These are phyloP conservation scores for Dentipellis fragilis DNA, from an alignment of 768 basidiomycete species.

Conservation along the genomic window DNA sequence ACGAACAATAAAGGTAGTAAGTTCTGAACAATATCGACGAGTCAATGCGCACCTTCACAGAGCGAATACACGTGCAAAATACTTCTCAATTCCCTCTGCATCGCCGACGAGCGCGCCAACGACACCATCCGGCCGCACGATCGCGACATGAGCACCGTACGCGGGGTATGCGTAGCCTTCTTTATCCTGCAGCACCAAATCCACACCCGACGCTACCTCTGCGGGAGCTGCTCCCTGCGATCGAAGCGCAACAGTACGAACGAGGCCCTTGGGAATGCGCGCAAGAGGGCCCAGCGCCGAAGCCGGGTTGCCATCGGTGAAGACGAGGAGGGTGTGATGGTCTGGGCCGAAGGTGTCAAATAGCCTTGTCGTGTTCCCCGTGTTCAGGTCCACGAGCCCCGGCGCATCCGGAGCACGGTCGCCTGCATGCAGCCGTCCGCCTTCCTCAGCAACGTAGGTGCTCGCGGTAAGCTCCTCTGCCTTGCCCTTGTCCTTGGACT, in stretches of 20 bases:
- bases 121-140: background rate
- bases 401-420: slow-evolving; percentile 14
- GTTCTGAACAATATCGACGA: too few relatives aligned
- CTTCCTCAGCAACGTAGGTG: background rate
- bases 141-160: background rate
- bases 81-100: background rate
- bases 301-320: background rate
- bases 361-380: background rate
- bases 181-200: background rate
- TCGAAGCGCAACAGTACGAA: background rate
- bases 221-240: background rate
- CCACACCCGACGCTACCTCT: background rate
- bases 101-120: background rate
- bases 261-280: background rate
- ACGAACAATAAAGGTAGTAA: too few relatives aligned
- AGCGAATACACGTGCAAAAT: slow-evolving; percentile 1
- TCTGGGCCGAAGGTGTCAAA: slow-evolving; percentile 9
- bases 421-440: slow-evolving; percentile 3
- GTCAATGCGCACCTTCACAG: too few relatives aligned
- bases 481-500: background rate
- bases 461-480: background rate
- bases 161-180: background rate
- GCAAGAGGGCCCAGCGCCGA: background rate
- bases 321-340: slow-evolving; percentile 9
- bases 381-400: background rate